Conservation (phyloP, 768 basidiomycete species). For the Strobilomyces dryophilus region DNA sequence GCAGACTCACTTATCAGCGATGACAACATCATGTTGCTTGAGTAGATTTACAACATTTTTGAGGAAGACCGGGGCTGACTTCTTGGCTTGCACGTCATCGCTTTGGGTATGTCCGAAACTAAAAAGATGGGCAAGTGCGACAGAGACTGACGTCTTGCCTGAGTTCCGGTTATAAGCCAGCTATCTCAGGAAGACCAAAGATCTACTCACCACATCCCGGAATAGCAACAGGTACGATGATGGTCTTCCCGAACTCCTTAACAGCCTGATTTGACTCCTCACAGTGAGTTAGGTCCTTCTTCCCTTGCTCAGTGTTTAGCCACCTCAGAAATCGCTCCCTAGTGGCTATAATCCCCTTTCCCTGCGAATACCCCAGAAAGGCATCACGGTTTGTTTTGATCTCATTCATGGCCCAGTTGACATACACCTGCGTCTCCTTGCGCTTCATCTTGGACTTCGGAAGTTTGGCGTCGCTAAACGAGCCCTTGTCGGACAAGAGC, state of each 20-base stretch:
- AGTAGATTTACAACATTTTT: conserved; percentile 67
- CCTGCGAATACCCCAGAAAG: conserved; percentile 63
- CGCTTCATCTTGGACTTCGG: conserved; percentile 68
- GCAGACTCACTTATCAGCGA: conserved; percentile 79
- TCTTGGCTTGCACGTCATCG: conserved; percentile 82
- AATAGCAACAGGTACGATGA: conserved; percentile 85
- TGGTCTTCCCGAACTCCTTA: conserved; percentile 58
- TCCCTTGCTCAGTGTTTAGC: conserved; percentile 49
- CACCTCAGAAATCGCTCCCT: conserved; percentile 76
- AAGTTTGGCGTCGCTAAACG: conserved; percentile 35
- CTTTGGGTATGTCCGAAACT: conserved; percentile 90
- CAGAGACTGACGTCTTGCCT: conserved; percentile 86
- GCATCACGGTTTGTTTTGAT: conserved; percentile 54
- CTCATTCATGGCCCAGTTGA: conserved; percentile 77
- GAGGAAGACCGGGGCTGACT: conserved; percentile 63
- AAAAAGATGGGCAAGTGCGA: conserved; percentile 78
- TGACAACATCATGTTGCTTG: conserved; percentile 67
- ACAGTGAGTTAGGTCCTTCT: conserved; percentile 28
- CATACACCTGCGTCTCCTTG: conserved; percentile 74
- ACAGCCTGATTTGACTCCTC: conserved; percentile 14
- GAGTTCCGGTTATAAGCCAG: neutral
- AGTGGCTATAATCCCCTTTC: conserved; percentile 82
- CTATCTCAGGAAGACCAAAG: neutral
- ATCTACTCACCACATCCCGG: conserved; percentile 80
- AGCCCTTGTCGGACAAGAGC: conserved; percentile 46